Base-by-base conservation (phyloP, 176 grass and related monocot species). In the Oryza punctata region DNA sequence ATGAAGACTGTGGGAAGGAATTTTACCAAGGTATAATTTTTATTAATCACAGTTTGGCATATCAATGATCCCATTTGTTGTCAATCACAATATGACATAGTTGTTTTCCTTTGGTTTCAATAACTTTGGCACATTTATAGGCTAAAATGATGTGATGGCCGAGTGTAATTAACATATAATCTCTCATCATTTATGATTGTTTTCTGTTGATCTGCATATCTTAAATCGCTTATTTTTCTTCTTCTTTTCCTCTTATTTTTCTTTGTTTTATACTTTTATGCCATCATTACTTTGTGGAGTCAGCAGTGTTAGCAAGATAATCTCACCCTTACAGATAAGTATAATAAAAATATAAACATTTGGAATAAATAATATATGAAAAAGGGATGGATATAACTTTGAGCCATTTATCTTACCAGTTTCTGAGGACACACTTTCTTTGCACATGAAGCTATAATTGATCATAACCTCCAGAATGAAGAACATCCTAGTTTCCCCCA, bases 1-100 rank as follows among this genome's bases (percentile, higher is more conserved):
- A 95, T 59, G 90, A 92, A 84, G 88, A 92, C 21, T 95, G 93
- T 27, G 10, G 68, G 12, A 75, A 85, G 65, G 64, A 72, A 80
- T 82, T 84, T 74, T 94, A 94, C 79, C 81, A 25, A 65, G 89
- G 92, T 91, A 66, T 75, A 25, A 41, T 63, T 75, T 44, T 6
- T 74, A 73, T 63, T 72, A 82, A 72, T 59, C 7, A n/a, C 19
- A 59, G 19, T 59, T 59, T 10, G 5, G 0, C 16, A 54, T 54
- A 54, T 54, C 5, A 3, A 54, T 54, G 9, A 54, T 54, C 16
- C 0, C 4, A 54, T 54, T 54, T 54, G 54, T 59, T 59, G 19
- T 59, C 54, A 59, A 59, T 33, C 4, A 3, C 32, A 33, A 33
- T 33, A 33, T 23, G 2, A 0, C 54, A 59, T 23, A 59, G 54